Evolutionary conservation across 345 rosid species (phyloP), one percentile per base, ranked within the genome.

Genomic region (Citrus maxima): DNA sequence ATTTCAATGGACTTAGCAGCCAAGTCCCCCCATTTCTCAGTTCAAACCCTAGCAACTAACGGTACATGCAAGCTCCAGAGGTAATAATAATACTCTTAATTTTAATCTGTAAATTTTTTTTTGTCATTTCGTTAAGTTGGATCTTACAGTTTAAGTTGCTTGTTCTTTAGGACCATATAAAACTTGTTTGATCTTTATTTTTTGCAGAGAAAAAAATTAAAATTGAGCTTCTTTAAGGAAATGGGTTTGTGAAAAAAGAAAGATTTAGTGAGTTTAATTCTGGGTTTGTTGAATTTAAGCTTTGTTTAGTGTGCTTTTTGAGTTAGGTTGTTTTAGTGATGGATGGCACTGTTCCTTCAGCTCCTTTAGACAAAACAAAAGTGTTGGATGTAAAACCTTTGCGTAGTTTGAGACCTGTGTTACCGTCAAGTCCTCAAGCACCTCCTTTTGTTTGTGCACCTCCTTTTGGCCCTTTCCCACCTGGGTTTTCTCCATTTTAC

Each of bases 321-420:
- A 28, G 67, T 56, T 4, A 2, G 65, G 5, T 22, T 72, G 24
- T 72, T 21, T 74, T 40, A 88, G 35, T 67, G 54, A 90, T 92
- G 96, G 93, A 87, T 77, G 86, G 76, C 68, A 59, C 82, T 72
- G 68, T 38, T 69, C 78, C 81, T 61, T n/a, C 84, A n/a, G 49
- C 65, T 77, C 74, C 74, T 66, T 63, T 69, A 61, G 94, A 93
- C 77, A 95, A 89, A 79, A 83, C 90, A 1, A 85, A 86, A 79
- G 97, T 95, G 58, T 82, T 89, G 79, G 97, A 95, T 83, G 89
- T 93, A 49, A 89, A 87, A 82, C 98, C 98, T 3, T 76, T 95
- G 42, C 93, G 97, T n/a, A 79, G 82, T 83, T 83, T 95, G 78
- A 85, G 59, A 51, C 98, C 98, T 4, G 72, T 88, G 40, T 93